Percentiles rank a stretch among this genome's conserved stretches.
Conservation (phyloP, 192 early-diverging fungal genomes). For the Gigaspora rosea region DNA sequence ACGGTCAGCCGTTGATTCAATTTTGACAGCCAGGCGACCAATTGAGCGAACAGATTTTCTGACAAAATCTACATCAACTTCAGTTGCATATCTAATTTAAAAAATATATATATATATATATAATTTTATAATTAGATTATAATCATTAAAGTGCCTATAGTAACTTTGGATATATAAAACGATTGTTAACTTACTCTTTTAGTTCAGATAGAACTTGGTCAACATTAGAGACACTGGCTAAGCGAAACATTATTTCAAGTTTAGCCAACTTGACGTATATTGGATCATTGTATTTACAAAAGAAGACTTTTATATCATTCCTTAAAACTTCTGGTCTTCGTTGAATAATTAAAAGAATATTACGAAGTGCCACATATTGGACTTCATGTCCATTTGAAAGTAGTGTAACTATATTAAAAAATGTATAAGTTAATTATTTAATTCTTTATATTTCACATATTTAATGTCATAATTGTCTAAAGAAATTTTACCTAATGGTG, state of each 20-base stretch:
- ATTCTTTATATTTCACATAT: no score
- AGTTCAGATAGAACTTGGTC: slow-evolving; percentile 89
- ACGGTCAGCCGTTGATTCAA: slow-evolving; percentile 80
- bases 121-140: background rate
- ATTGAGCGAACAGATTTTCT: slow-evolving; percentile 94
- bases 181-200: slow-evolving; percentile 61
- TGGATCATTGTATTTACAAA: slow-evolving; percentile 99
- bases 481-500: slow-evolving; percentile 72
- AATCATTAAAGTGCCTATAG: background rate
- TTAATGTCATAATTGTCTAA: slow-evolving; percentile 19
- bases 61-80: slow-evolving; percentile 98
- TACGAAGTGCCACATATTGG: slow-evolving; percentile 95
- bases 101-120: background rate
- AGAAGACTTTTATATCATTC: slow-evolving; percentile 97
- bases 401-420: slow-evolving; percentile 72
- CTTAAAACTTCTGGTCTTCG: slow-evolving; percentile 84
- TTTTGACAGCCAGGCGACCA: slow-evolving; percentile 97
- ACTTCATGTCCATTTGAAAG: slow-evolving; percentile 89
- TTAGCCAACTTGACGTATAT: slow-evolving; percentile 98
- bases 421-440: background rate
- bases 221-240: slow-evolving; percentile 82
- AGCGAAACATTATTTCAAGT: slow-evolving; percentile 90
- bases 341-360: slow-evolving; percentile 94
- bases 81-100: slow-evolving; percentile 74
- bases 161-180: background rate